Base-by-base conservation (phyloP, 2,329 filamentous ascomycete species). In the Calonectria fujianensis region DNA sequence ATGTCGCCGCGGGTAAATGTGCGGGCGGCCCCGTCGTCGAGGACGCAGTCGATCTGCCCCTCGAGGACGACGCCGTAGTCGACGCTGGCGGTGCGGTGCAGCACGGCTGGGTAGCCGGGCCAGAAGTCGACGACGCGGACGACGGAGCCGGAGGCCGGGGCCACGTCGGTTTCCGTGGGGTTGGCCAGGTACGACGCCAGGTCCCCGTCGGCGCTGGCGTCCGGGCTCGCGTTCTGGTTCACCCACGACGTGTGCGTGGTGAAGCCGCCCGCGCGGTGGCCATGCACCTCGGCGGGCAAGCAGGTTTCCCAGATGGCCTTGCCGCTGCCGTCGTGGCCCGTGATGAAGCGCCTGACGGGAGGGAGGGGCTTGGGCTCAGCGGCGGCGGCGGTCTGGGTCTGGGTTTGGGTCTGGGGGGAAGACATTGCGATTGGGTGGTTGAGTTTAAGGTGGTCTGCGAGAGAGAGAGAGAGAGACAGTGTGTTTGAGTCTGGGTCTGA, bases 81-180 rank as follows among this genome's bases (percentile, higher is more conserved):
- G 35, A 80, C 68, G 31, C 78, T 81, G 35, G 72, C 76, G 50
- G 79, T 81, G 11, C 75, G 74, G 74, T 81, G 78, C 78, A 79
- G 70, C 52, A 79, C 61, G 18, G 71, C 74, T 4, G 77, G 74
- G 52, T 63, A 77, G 39, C 76, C 76, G 8, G 77, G 76, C 74
- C 75, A 81, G 61, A 81, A 74, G 64, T 80, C 78, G 39, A 80
- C 75, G 31, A 78, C 76, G 29, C 75, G 72, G 37, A 80, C 70
- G 9, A 68, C 59, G 27, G 79, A 75, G 31, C 74, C 72, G n/a
- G 77, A 76, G n/a, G 13, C 69, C 16, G 78, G 79, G 16, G 74
- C 69, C 37, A 81, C 41, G 37, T 78, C 75, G 66, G 77, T 63
- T 52, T 79, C 74, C 24, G 67, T 51, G 2, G 73, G 77, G 37